A percentile compares a stretch with the other conserved stretches of the same genome.
Evolutionary conservation across 2,329 filamentous ascomycete species (phyloP).

Genomic region (Colletotrichum sp.): DNA sequence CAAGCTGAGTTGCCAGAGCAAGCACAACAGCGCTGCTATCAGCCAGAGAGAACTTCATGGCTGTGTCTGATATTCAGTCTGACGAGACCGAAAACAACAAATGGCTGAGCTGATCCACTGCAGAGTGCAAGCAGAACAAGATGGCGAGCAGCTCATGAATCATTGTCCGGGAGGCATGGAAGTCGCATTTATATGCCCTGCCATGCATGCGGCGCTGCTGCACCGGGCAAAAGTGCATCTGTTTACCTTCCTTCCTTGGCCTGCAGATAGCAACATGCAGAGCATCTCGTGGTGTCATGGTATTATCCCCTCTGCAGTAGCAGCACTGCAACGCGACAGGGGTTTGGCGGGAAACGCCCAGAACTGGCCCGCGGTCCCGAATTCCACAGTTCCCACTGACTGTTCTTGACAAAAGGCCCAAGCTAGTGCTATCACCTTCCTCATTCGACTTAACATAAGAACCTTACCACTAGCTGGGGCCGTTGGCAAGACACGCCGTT

Average conservation of each 20-base stretch:
- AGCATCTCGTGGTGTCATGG: not conserved
- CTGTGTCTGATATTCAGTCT: not conserved
- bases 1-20: not conserved
- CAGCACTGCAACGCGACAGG: not conserved
- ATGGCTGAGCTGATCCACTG: not conserved
- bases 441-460: not conserved
- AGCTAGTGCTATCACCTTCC: not conserved
- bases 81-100: not conserved
- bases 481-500: not conserved
- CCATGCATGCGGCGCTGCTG: not conserved
- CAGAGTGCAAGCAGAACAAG: not conserved
- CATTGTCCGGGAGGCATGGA: not conserved
- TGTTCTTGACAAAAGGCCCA: not conserved
- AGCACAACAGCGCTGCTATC: not conserved
- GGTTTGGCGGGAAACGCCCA: not conserved
- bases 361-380: not conserved
- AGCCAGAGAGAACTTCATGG: not conserved
- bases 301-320: not conserved
- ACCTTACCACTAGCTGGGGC: not conserved
- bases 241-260: conserved; percentile 1
- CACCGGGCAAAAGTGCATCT: not conserved
- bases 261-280: not conserved
- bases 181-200: not conserved
- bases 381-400: not conserved
- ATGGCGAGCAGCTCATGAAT: not conserved